Percentiles rank a stretch among this genome's conserved stretches.
Evolutionary conservation across 179 eudicot genomes (phyloP).

Genomic region (Gypsophila paniculata): DNA sequence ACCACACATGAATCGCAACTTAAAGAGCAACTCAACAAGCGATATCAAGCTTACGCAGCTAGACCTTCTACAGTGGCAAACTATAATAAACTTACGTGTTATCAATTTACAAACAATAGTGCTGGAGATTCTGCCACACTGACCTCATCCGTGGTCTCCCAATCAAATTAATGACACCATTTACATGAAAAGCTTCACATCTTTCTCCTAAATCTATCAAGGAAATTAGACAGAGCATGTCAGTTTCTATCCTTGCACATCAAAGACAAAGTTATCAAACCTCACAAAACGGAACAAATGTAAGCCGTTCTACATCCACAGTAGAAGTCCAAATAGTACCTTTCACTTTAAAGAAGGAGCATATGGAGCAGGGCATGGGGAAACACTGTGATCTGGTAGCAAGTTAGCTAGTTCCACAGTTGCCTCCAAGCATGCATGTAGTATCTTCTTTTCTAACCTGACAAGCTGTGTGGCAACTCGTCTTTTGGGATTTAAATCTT

Average conservation of each 20-base stretch:
- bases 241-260: not conserved
- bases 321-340: slow-evolving; percentile 24
- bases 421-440: slow-evolving; percentile 69
- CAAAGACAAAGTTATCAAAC: not conserved
- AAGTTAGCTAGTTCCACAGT: slow-evolving; percentile 57
- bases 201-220: slow-evolving; percentile 17
- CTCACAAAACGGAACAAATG: not conserved
- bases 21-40: not conserved
- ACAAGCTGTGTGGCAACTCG: slow-evolving; percentile 96
- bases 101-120: not conserved
- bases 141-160: slow-evolving; percentile 23
- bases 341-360: slow-evolving; percentile 68
- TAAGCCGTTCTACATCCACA: not conserved
- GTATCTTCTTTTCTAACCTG: slow-evolving; percentile 82
- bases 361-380: slow-evolving; percentile 96
- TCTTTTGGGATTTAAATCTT: slow-evolving; percentile 61
- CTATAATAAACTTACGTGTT: not conserved
- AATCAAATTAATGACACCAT: slow-evolving; percentile 19
- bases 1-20: not conserved
- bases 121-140: not conserved
- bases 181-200: slow-evolving; percentile 22
- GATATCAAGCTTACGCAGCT: not conserved
- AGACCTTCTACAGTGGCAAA: not conserved
- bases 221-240: slow-evolving; percentile 1
- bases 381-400: slow-evolving; percentile 74